A percentile compares a stretch with the other conserved stretches of the same genome.
Evolutionary conservation across 768 basidiomycete genomes (phyloP).

Genomic region (Dentipellis sp.): DNA sequence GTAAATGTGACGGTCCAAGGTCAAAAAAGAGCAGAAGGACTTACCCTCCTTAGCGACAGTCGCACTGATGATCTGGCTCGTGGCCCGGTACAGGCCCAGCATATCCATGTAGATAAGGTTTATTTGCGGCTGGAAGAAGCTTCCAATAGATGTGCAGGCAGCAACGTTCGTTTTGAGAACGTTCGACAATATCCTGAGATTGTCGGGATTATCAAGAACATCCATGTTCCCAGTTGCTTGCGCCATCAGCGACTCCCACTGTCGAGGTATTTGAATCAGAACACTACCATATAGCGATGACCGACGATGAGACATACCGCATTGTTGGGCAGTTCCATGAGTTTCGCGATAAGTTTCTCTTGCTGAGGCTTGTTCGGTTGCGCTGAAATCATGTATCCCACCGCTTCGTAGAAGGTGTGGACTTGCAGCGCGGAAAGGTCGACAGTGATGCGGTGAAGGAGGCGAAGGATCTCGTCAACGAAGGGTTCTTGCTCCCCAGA

Average conservation of each 20-base stretch:
- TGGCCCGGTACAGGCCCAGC: constrained; percentile 96
- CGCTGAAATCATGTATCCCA: constrained; percentile 98
- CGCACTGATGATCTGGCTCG: constrained; percentile 92
- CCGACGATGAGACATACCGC: constrained; percentile 50
- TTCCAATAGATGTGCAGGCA: constrained; percentile 93
- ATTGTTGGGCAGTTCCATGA: constrained; percentile 97
- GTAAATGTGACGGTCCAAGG: not conserved
- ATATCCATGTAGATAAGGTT: constrained; percentile 95
- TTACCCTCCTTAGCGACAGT: constrained; percentile 79
- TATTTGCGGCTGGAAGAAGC: constrained; percentile 95
- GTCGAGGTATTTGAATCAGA: not conserved
- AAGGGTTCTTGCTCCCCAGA: constrained; percentile 96
- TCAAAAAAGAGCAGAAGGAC: constrained; percentile 11
- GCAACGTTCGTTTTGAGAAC: constrained; percentile 98
- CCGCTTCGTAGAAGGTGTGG: constrained; percentile 98
- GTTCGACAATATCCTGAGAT: constrained; percentile 94
- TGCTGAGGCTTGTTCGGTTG: constrained; percentile 97
- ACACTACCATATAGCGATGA: not conserved
- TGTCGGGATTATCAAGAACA: constrained; percentile 82
- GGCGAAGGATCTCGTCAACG: constrained; percentile 91
- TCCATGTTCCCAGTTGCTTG: constrained; percentile 92
- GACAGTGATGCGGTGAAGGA: constrained; percentile 87
- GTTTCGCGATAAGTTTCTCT: constrained; percentile 86
- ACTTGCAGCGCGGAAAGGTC: constrained; percentile 94
- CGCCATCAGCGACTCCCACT: constrained; percentile 98